A percentile compares a stretch with the other conserved stretches of the same genome.
phyloP scores from a whole-genome alignment of 1,284 basidiomycete species.

The Naganishia liquefaciens region DNA sequence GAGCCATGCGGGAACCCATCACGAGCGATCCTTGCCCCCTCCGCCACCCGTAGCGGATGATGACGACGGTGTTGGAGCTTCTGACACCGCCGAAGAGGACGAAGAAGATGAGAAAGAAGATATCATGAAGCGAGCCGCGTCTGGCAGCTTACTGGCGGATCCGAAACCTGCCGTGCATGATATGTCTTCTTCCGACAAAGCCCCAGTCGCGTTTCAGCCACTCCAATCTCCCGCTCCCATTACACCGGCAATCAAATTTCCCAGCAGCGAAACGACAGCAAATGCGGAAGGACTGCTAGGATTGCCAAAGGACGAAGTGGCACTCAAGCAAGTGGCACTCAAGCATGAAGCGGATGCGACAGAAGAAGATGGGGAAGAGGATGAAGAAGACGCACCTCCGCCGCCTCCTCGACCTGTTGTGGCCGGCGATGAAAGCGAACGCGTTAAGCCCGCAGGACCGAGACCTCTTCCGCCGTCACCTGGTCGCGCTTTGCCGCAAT shows the following conservation, averaged over 20 bases:
- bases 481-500: neutral
- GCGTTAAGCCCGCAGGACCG: conserved; percentile 25
- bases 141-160: conserved; percentile 7
- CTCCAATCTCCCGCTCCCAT: conserved; percentile 40
- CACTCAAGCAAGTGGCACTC: conserved; percentile 45
- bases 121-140: conserved; percentile 4
- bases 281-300: conserved; percentile 32
- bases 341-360: conserved; percentile 38
- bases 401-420: conserved; percentile 21
- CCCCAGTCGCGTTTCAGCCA: conserved; percentile 39
- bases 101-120: conserved; percentile 41
- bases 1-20: neutral
- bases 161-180: neutral
- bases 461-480: conserved; percentile 30
- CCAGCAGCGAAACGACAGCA: conserved; percentile 26
- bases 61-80: conserved; percentile 23
- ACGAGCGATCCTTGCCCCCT: conserved; percentile 26
- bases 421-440: neutral
- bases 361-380: conserved; percentile 7
- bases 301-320: conserved; percentile 43
- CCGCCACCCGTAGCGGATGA: conserved; percentile 29
- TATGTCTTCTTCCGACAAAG: neutral
- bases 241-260: neutral
- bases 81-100: conserved; percentile 40
- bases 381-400: conserved; percentile 31